Evolutionary conservation across 1,284 basidiomycete species (phyloP).

Genomic region (Boletus mariae): DNA sequence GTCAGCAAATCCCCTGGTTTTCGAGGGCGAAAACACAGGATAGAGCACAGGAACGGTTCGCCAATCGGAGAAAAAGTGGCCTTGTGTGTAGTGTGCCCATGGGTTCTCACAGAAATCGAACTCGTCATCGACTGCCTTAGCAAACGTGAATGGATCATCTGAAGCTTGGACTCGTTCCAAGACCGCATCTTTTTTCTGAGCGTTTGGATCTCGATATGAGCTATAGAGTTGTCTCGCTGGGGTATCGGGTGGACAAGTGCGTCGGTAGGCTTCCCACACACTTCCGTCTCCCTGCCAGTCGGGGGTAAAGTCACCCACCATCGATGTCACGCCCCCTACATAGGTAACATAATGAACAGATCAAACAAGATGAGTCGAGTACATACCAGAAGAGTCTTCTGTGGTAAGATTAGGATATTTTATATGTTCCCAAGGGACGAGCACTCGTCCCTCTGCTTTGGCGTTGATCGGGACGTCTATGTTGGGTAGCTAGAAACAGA

Average conservation of each 20-base stretch:
- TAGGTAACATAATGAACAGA: slow-evolving; percentile 11
- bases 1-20: slow-evolving; percentile 79
- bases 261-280: slow-evolving; percentile 89
- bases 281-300: slow-evolving; percentile 84
- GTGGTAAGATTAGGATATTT: slow-evolving; percentile 65
- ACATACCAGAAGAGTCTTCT: slow-evolving; percentile 50
- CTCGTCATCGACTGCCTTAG: slow-evolving; percentile 52
- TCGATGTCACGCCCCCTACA: slow-evolving; percentile 54
- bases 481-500: slow-evolving; percentile 66
- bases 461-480: slow-evolving; percentile 91
- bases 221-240: slow-evolving; percentile 80
- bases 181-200: slow-evolving; percentile 16
- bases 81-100: slow-evolving; percentile 81
- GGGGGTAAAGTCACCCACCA: slow-evolving; percentile 69
- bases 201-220: slow-evolving; percentile 49
- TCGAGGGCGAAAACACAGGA: slow-evolving; percentile 89
- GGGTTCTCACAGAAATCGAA: slow-evolving; percentile 81
- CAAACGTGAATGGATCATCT: slow-evolving; percentile 62
- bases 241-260: slow-evolving; percentile 80
- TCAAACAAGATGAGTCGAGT: neutral
- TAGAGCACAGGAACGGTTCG: slow-evolving; percentile 80
- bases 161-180: slow-evolving; percentile 16
- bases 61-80: slow-evolving; percentile 96
- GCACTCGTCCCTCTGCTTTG: slow-evolving; percentile 85
- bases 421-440: slow-evolving; percentile 84